Conservation (phyloP, 1,284 basidiomycete species). For the Cerrena zonata region DNA sequence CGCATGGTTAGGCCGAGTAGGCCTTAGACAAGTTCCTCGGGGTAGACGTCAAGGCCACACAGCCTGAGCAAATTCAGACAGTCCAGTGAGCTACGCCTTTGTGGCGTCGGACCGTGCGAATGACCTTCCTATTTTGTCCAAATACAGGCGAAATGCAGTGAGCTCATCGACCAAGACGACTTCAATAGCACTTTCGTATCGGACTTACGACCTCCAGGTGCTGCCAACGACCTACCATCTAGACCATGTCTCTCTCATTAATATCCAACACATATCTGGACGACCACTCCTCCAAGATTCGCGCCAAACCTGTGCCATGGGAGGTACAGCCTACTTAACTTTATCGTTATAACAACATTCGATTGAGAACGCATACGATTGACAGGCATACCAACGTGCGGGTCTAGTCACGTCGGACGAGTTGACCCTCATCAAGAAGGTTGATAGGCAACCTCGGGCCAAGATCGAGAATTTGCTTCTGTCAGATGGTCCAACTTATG, state of each 20-base stretch:
- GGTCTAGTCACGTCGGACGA: constrained; percentile 87
- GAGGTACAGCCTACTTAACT: constrained; percentile 52
- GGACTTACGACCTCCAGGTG: background rate
- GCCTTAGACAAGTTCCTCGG: too few species aligned
- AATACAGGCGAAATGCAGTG: background rate
- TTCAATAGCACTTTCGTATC: background rate
- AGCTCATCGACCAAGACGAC: constrained; percentile 1
- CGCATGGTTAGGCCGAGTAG: too few species aligned
- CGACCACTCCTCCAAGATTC: constrained; percentile 81
- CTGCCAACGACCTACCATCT: too few species aligned
- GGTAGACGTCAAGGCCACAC: too few species aligned
- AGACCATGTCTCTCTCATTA: constrained; percentile 69
- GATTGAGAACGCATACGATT: constrained; percentile 36
- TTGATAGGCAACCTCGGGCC: constrained; percentile 73
- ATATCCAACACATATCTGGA: constrained; percentile 86
- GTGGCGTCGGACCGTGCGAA: background rate
- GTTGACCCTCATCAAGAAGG: constrained; percentile 83
- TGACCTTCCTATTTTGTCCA: background rate
- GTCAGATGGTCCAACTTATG: constrained; percentile 78
- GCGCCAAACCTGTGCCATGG: constrained; percentile 90
- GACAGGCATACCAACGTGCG: constrained; percentile 84
- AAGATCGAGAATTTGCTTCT: constrained; percentile 73
- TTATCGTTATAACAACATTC: constrained; percentile 8
- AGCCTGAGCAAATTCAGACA: too few species aligned
- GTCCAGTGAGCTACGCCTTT: too few species aligned